Base-by-base conservation (phyloP, 257 asterid species). In the Solanum habrochaites region DNA sequence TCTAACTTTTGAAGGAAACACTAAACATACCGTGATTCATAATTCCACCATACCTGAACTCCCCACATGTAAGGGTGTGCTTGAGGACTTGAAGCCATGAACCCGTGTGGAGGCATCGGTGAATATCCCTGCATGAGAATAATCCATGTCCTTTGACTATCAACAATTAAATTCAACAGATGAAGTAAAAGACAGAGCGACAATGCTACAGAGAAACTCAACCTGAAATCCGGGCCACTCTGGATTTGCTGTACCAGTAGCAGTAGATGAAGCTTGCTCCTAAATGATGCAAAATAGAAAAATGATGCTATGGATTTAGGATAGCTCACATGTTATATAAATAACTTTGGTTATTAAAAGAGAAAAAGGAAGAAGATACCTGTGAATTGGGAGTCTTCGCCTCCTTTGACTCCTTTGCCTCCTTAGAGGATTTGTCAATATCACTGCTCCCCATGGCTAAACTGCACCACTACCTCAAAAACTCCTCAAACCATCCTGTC, bases 211-310 rank as follows among this genome's bases (percentile, higher is more conserved):
- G 75, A 83, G 85, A 87, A 86, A 85, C 52, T 70, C 66, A 89
- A 97, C 99, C 99, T 97, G 99, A 92, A 93, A 97, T 83, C 96
- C 98, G 66, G 98, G 16, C 99, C 99, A 97, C 64, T 97, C 99
- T 35, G 98, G 90, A 89, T 93, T 90, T 89, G 88, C 94, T 40
- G 94, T 75, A 32, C 94, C 95, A n/a, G 99, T 58, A 27, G 88
- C 67, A 87, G 94, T 88, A 67, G 95, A 90, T 60, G 97, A 91
- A 86, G 92, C 87, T 86, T 92, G 99, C 90, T 96, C 99, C 99
- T 94, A 88, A 42, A 85, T 62, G 27, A 77, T 52, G 25, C 85
- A 75, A 75, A 60, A 77, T 11, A 83, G 78, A 72, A 64, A 21
- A 8, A n/a, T 72, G 82, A 85, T 85, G 29, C 42, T 11, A 29